Base-by-base conservation (phyloP, 306 rosid species). In the Abrus precatorius region DNA sequence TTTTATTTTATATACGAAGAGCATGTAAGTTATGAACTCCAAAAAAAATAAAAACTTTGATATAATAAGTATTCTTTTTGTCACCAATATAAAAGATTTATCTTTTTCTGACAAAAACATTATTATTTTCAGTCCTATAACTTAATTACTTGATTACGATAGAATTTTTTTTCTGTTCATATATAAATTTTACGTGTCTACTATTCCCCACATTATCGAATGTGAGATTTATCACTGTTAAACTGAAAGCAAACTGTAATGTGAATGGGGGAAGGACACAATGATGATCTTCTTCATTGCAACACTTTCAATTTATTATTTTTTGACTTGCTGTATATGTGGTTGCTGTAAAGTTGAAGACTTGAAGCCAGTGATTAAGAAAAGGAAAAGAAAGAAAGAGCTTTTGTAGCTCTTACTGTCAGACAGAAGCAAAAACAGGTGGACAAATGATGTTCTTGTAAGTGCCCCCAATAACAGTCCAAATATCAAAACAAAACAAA, bases 331-430 rank as follows among this genome's bases (percentile, higher is more conserved):
- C 28, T 78, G 38, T 69, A 9, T 44, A 63, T 83, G 62, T 36
- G 36, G 61, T n/a, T 36, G 68, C 5, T 56, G 81, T 84, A 79
- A 78, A 79, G 80, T 66, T 65, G 80, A 84, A 84, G 84, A 3
- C 80, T 38, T 48, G 47, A 73, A 63, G 32, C 56, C 33, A 79
- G 20, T 54, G 52, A 69, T 76, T 82, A 47, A 68, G 20, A 75
- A 75, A 78, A 59, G 29, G 5, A 77, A 41, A 33, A 59, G 72
- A 75, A 33, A 59, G 72, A 75, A 69, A 2, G 59, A 7, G 20
- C 10, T 77, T 77, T 63, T 28, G 50, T 40, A 69, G 3, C 9
- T 12, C 63, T 52, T 52, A 74, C 52, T 76, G 54, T 36, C 48
- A 33, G 43, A 28, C 0, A 47, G 6, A 77, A 41, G 32, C 63